A percentile compares a stretch with the other conserved stretches of the same genome.
These are phyloP conservation scores for Malus sieversii DNA, from an alignment of 306 rosid species.

Conservation along the genomic window DNA sequence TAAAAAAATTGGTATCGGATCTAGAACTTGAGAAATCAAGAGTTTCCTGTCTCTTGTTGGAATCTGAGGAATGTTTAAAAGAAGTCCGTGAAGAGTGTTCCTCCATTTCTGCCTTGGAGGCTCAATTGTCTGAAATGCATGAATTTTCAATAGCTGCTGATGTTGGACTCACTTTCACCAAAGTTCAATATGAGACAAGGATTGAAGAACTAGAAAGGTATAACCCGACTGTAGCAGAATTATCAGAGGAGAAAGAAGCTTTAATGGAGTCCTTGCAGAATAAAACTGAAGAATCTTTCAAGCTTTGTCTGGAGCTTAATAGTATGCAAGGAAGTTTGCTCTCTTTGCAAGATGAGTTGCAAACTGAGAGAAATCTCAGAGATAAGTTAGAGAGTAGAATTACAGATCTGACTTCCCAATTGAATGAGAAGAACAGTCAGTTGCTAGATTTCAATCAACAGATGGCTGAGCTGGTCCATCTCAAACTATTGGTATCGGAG, in stretches of 20 bases:
- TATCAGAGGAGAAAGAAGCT: conserved; percentile 52
- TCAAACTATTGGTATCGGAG: conserved; percentile 42
- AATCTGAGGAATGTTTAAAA: conserved; percentile 44
- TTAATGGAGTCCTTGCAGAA: conserved; percentile 42
- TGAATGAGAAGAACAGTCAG: conserved; percentile 47
- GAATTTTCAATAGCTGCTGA: conserved; percentile 53
- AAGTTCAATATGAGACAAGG: conserved; percentile 37
- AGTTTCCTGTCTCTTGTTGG: conserved; percentile 36
- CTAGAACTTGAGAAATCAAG: conserved; percentile 67
- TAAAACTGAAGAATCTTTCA: conserved; percentile 50
- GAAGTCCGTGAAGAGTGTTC: conserved; percentile 44
- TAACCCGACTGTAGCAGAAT: conserved; percentile 37
- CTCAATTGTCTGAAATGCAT: conserved; percentile 52
- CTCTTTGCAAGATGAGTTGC: conserved; percentile 45
- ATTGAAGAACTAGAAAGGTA: conserved; percentile 49
- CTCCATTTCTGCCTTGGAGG: conserved; percentile 40
- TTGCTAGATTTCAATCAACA: conserved; percentile 47
- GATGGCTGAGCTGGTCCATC: conserved; percentile 44
- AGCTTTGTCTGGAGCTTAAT: conserved; percentile 47
- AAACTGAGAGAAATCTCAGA: conserved; percentile 44
- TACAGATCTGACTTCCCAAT: conserved; percentile 43
- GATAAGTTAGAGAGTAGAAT: conserved; percentile 45
- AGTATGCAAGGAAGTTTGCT: conserved; percentile 35
- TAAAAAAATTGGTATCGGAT: conserved; percentile 47
- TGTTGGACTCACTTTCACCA: conserved; percentile 43